These are phyloP conservation scores for Euphorbia tirucalli DNA, from an alignment of 345 rosid species.

Conservation along the genomic window DNA sequence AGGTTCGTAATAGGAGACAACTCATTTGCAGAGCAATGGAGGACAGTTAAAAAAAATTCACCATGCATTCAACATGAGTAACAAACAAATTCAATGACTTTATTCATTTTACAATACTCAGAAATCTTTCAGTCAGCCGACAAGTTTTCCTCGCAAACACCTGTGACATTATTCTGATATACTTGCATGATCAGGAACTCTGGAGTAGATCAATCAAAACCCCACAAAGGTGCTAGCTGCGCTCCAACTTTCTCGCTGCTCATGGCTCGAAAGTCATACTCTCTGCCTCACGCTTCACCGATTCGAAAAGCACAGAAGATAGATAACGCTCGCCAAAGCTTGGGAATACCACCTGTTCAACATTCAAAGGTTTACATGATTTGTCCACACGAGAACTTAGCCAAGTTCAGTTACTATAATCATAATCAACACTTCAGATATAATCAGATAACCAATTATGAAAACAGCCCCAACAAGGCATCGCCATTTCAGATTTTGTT, in stretches of 20 bases:
- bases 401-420: background rate
- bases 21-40: too few relatives aligned
- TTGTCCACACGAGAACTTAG: background rate
- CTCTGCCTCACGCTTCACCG: slow-evolving; percentile 53
- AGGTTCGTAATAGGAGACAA: too few relatives aligned
- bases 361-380: background rate
- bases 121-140: background rate
- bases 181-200: background rate
- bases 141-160: background rate
- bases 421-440: background rate
- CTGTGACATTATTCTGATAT: background rate
- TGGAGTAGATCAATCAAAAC: background rate
- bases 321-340: slow-evolving; percentile 76
- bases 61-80: too few relatives aligned
- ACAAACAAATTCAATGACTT: too few relatives aligned
- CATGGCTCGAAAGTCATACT: slow-evolving; percentile 44
- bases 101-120: background rate
- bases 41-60: too few relatives aligned
- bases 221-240: background rate
- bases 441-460: background rate
- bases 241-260: background rate
- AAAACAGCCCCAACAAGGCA: background rate
- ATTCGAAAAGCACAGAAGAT: slow-evolving; percentile 53
- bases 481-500: background rate
- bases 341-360: slow-evolving; percentile 58